These are phyloP conservation scores for Calonectria leucothoes DNA, from an alignment of 2,329 filamentous ascomycete species.

Conservation along the genomic window DNA sequence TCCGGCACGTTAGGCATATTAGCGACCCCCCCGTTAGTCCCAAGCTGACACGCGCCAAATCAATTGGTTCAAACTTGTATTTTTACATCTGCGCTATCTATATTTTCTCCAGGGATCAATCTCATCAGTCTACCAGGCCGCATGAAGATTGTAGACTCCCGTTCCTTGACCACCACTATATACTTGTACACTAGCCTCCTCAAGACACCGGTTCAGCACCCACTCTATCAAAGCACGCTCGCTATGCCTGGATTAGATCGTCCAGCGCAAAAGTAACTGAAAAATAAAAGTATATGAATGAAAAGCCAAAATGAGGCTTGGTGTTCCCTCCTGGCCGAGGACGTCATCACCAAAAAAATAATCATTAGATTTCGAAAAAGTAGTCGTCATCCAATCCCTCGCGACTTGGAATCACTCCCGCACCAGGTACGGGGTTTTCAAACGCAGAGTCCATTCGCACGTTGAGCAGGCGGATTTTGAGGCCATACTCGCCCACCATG, in stretches of 20 bases:
- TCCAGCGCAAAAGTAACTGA: conserved; percentile 20
- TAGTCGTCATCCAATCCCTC: conserved; percentile 93
- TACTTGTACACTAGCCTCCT: neutral
- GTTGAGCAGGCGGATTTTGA: conserved; percentile 93
- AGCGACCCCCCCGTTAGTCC: neutral
- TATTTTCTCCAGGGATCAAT: neutral
- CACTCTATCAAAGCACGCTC: conserved; percentile 22
- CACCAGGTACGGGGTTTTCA: conserved; percentile 74
- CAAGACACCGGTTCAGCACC: neutral
- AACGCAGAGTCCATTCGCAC: conserved; percentile 85
- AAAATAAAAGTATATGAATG: conserved; percentile 27
- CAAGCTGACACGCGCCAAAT: neutral
- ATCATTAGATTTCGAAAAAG: conserved; percentile 79
- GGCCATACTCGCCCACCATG: conserved; percentile 87
- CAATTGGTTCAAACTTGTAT: neutral
- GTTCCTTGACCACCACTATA: neutral
- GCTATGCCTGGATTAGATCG: conserved; percentile 17
- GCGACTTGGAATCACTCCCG: conserved; percentile 81
- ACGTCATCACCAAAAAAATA: conserved; percentile 1
- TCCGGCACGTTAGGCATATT: neutral
- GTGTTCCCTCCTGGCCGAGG: conserved; percentile 1
- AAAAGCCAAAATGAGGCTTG: conserved; percentile 24
- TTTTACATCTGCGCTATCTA: neutral
- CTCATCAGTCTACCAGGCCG: neutral
- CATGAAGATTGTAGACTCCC: neutral